Conservation (phyloP, 1,139 yeast genomes). For the Debaryomycetaceae sp. region DNA sequence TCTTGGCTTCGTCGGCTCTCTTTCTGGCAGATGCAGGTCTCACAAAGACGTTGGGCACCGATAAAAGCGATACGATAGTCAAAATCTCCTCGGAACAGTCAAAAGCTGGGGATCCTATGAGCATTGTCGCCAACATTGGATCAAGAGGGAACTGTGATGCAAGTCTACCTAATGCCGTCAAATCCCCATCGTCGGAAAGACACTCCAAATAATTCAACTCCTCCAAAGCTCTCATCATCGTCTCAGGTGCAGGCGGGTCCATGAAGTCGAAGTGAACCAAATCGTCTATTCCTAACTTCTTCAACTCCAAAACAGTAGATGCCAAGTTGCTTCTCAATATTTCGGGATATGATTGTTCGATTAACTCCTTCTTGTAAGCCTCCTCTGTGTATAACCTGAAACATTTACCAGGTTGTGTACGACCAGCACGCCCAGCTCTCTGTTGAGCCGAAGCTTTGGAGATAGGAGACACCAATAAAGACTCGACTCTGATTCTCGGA, state of each 20-base stretch:
- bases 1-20: slow-evolving; percentile 89
- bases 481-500: slow-evolving; percentile 94
- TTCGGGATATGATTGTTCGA: slow-evolving; percentile 95
- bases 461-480: slow-evolving; percentile 89
- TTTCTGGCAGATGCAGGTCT: slow-evolving; percentile 88
- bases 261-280: slow-evolving; percentile 96
- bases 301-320: slow-evolving; percentile 86
- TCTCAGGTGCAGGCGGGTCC: slow-evolving; percentile 99
- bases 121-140: slow-evolving; percentile 91
- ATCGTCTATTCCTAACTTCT: slow-evolving; percentile 92
- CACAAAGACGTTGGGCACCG: slow-evolving; percentile 92
- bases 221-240: slow-evolving; percentile 98
- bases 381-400: slow-evolving; percentile 95
- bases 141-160: slow-evolving; percentile 95
- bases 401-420: slow-evolving; percentile 98
- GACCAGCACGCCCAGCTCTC: slow-evolving; percentile 99
- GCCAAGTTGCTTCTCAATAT: slow-evolving; percentile 87
- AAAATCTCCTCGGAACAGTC: slow-evolving; percentile 86
- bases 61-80: slow-evolving; percentile 83
- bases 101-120: slow-evolving; percentile 82
- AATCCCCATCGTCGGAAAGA: slow-evolving; percentile 86
- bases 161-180: slow-evolving; percentile 82
- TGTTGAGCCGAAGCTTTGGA: slow-evolving; percentile 98
- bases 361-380: slow-evolving; percentile 89
- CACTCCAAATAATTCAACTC: slow-evolving; percentile 89